A percentile compares a stretch with the other conserved stretches of the same genome.
These are phyloP conservation scores for Amanita jacksonii DNA, from an alignment of 768 basidiomycete species.

Conservation along the genomic window DNA sequence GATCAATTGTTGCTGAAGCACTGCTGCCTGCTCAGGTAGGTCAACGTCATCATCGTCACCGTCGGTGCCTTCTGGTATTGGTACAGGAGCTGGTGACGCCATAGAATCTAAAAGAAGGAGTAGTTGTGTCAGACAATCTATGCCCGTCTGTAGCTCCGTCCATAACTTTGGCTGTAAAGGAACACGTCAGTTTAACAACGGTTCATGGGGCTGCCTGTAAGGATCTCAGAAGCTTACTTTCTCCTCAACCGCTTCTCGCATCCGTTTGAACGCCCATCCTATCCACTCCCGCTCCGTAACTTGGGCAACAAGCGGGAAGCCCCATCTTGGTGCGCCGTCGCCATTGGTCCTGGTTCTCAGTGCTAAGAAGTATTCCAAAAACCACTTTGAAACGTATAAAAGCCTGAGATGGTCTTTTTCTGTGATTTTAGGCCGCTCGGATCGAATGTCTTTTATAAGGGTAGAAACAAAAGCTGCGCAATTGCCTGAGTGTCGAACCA, in stretches of 20 bases:
- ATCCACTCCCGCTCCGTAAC: conserved; percentile 84
- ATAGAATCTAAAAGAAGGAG: conserved; percentile 84
- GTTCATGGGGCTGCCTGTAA: background rate
- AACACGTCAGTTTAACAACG: conserved; percentile 7
- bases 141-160: conserved; percentile 90
- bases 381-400: conserved; percentile 83
- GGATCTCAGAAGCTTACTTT: conserved; percentile 65
- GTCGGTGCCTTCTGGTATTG: background rate
- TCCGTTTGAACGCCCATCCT: conserved; percentile 81
- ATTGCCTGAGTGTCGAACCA: background rate
- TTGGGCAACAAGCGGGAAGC: conserved; percentile 70
- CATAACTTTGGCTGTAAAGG: conserved; percentile 67
- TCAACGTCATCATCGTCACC: conserved; percentile 19
- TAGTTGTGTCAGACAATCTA: conserved; percentile 90
- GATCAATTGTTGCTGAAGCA: conserved; percentile 83
- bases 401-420: conserved; percentile 91
- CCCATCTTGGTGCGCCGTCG: conserved; percentile 33
- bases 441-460: conserved; percentile 87
- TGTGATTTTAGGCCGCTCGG: conserved; percentile 85
- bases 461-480: conserved; percentile 71
- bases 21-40: conserved; percentile 64
- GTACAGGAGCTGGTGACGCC: conserved; percentile 32
- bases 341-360: conserved; percentile 24
- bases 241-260: conserved; percentile 85
- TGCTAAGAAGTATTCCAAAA: conserved; percentile 82